Conservation (phyloP, 352 stramenopile genomes). For the Poterioochromonas sp. region DNA sequence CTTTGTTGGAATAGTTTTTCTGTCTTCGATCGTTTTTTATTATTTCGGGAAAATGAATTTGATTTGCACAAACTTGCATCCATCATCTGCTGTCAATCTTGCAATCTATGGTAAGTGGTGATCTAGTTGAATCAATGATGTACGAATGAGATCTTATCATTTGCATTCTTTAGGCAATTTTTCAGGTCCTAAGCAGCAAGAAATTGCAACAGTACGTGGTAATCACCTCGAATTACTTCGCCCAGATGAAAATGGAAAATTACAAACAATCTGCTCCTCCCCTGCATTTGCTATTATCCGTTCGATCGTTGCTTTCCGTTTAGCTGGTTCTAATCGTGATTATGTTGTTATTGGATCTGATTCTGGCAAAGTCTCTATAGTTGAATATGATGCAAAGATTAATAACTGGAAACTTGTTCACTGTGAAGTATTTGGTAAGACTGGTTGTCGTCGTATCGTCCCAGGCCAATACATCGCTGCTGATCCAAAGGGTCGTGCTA, state of each 20-base stretch:
- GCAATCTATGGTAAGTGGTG: conserved; percentile 20
- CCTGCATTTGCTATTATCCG: conserved; percentile 82
- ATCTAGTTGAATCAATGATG: not conserved
- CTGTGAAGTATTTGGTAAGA: conserved; percentile 90
- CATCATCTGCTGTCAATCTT: not conserved
- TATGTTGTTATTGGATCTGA: conserved; percentile 90
- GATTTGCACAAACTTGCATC: too few relatives aligned
- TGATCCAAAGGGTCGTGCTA: conserved; percentile 90
- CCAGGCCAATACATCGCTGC: conserved; percentile 92
- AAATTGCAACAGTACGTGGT: conserved; percentile 84
- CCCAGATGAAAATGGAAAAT: conserved; percentile 48
- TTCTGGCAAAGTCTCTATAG: conserved; percentile 83
- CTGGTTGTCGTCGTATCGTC: conserved; percentile 85
- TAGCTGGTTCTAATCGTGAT: conserved; percentile 72
- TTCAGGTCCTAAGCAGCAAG: conserved; percentile 69
- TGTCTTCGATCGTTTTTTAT: too few relatives aligned
- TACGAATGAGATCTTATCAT: not conserved
- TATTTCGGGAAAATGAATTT: too few relatives aligned
- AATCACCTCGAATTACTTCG: conserved; percentile 85
- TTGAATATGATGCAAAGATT: conserved; percentile 75
- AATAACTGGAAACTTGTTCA: conserved; percentile 62
- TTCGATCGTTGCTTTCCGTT: conserved; percentile 71
- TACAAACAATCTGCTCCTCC: conserved; percentile 66
- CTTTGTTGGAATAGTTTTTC: too few relatives aligned
- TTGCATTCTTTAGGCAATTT: conserved; percentile 63